Conservation (phyloP, 345 rosid genomes). For the Pugionium cornutum region DNA sequence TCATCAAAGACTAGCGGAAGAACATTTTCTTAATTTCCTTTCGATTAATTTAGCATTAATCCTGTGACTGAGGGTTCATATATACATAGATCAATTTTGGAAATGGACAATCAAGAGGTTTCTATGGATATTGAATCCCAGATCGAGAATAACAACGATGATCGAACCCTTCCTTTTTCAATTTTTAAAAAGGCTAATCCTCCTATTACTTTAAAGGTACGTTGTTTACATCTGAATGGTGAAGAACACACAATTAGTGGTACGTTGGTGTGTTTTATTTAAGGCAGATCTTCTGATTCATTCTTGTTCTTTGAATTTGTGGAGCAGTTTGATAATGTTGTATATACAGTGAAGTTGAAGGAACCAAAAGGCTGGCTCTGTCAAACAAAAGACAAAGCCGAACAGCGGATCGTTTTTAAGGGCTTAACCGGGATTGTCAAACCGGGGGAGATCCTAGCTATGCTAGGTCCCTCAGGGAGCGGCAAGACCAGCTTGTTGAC, state of each 20-base stretch:
- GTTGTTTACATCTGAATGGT: neutral
- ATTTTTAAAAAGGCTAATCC: constrained; percentile 42
- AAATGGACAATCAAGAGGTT: constrained; percentile 36
- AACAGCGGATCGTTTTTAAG: constrained; percentile 50
- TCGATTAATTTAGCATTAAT: neutral
- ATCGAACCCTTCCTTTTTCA: constrained; percentile 32
- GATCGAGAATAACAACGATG: constrained; percentile 29
- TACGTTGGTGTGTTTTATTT: neutral
- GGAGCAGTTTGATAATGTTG: constrained; percentile 57
- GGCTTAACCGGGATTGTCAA: constrained; percentile 51
- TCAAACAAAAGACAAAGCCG: constrained; percentile 31
- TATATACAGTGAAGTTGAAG: constrained; percentile 45
- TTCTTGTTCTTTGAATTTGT: constrained; percentile 18
- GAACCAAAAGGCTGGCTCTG: constrained; percentile 29
- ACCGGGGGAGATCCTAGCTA: constrained; percentile 60
- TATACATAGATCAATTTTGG: constrained; percentile 14
- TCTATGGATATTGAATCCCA: constrained; percentile 40
- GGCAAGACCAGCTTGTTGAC: constrained; percentile 59
- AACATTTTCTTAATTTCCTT: neutral
- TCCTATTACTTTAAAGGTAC: constrained; percentile 50
- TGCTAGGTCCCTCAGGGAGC: constrained; percentile 64
- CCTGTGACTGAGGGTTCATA: constrained; percentile 18
- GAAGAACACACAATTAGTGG: neutral
- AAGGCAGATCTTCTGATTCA: constrained; percentile 1
- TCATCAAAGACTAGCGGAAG: neutral